Base-by-base conservation (phyloP, 1,284 basidiomycete genomes). In the Ceratobasidium sp. region DNA sequence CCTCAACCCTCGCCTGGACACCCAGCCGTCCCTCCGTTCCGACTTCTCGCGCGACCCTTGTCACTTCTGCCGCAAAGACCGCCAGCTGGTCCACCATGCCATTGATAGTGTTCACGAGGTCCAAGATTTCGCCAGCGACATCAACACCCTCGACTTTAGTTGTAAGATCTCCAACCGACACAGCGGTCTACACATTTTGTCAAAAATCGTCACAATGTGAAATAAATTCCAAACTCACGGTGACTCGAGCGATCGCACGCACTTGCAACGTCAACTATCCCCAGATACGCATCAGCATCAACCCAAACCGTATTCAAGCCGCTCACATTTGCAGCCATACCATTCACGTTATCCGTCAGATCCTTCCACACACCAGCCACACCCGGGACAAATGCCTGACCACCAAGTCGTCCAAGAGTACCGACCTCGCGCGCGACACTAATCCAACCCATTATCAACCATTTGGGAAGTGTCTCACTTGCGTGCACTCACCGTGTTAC, bases 311-410 rank as follows among this genome's bases (percentile, higher is more conserved):
- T 16, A 37, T 58, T 24, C 62, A n/a, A 48, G n/a, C 49, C 41
- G 85, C 90, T 78, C 78, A 92, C 90, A 78, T 93, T 93, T 58
- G 88, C 88, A 68, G 92, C 92, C 92, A 94, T 94, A 77, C 93
- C 88, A 81, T 96, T 96, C 79, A 97, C 93, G 83, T 93, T 96
- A 82, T 98, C 95, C 61, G 95, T 98, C 82, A 98, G 86, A 81
- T 95, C 94, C 89, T 97, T 96, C 97, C 98, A 98, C 0, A 94
- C 98, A 65, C 98, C 98, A 77, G 95, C 93, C 71, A 99, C 95
- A 80, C 97, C 94, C 79, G 92, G 89, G 49, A 96, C 94, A 65
- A 88, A 86, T 6, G 94, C 95, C 80, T 95, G 94, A 29, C 94
- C 94, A 68, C 94, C 95, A 79, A 96, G 86, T 75, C 89, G 84